A percentile compares a stretch with the other conserved stretches of the same genome.
Conservation (phyloP, 305 asterid species). For the Fraxinus greggii region DNA sequence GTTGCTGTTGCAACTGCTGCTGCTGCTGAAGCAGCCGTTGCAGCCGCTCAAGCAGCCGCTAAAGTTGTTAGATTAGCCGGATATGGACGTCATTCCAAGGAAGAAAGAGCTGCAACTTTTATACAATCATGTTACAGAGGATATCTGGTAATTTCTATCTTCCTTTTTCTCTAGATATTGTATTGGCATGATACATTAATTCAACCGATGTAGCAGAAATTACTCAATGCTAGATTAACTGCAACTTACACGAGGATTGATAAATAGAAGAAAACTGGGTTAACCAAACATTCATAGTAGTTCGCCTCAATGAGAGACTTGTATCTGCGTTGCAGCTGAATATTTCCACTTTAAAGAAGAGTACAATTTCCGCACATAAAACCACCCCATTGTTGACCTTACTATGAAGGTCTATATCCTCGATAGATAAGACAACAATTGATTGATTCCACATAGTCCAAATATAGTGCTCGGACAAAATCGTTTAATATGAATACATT, state of each 20-base stretch:
- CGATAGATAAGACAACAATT: not conserved
- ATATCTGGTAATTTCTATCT: conserved; percentile 53
- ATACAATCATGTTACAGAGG: conserved; percentile 89
- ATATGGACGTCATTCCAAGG: conserved; percentile 65
- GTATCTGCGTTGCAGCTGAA: not conserved
- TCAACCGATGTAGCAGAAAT: not conserved
- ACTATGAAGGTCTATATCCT: not conserved
- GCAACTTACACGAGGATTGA: not conserved
- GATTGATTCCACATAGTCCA: not conserved
- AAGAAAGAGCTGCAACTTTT: conserved; percentile 74
- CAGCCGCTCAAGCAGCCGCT: conserved; percentile 62
- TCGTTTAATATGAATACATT: not conserved
- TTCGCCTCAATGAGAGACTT: not conserved
- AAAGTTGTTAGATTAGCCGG: conserved; percentile 53
- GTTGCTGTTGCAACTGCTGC: conserved; percentile 65
- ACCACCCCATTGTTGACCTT: not conserved
- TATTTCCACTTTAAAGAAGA: not conserved
- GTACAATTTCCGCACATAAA: not conserved
- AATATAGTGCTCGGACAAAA: not conserved
- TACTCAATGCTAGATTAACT: not conserved
- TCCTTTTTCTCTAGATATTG: not conserved
- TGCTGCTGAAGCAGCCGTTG: conserved; percentile 60
- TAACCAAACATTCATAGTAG: not conserved
- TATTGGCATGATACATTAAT: not conserved
- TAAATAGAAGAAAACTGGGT: not conserved